Percentiles rank a stretch among this genome's conserved stretches.
Conservation (phyloP, 176 grass and related monocot species). For the Elaeis guineensis region DNA sequence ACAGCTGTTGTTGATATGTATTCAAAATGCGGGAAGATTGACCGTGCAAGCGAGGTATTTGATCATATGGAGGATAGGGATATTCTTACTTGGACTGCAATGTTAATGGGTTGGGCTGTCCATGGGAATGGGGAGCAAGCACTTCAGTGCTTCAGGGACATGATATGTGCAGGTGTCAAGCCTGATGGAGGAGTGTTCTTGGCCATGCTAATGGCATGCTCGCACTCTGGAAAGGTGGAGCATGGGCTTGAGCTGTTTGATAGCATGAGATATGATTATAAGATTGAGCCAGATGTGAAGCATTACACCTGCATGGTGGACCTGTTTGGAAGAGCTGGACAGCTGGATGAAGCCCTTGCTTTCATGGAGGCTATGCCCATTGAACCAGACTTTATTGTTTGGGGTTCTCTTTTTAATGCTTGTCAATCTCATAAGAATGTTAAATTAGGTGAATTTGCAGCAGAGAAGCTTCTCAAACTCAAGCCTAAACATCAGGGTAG, state of each 20-base stretch:
- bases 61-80: constrained; percentile 22
- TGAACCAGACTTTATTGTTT: constrained; percentile 23
- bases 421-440: constrained; percentile 32
- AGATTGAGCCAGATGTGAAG: constrained; percentile 31
- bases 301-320: constrained; percentile 40
- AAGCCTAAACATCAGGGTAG: constrained; percentile 25
- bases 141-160: constrained; percentile 26
- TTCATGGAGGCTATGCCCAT: constrained; percentile 19
- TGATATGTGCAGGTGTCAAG: constrained; percentile 21
- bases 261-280: constrained; percentile 31
- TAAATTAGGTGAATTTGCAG: constrained; percentile 17
- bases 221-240: constrained; percentile 14
- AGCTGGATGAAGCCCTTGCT: constrained; percentile 18
- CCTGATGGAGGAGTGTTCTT: constrained; percentile 23
- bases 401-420: constrained; percentile 30
- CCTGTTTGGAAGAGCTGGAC: constrained; percentile 27
- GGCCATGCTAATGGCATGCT: constrained; percentile 31
- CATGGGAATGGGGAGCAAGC: constrained; percentile 26
- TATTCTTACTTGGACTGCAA: constrained; percentile 30
- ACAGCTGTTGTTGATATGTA: constrained; percentile 36
- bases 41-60: constrained; percentile 24
- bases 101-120: constrained; percentile 29
- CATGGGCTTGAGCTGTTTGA: constrained; percentile 18
- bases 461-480: constrained; percentile 32
- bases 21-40: constrained; percentile 23